These are phyloP conservation scores for Aristolochia contorta DNA, from an alignment of 164 flowering plant genomes.

Conservation along the genomic window DNA sequence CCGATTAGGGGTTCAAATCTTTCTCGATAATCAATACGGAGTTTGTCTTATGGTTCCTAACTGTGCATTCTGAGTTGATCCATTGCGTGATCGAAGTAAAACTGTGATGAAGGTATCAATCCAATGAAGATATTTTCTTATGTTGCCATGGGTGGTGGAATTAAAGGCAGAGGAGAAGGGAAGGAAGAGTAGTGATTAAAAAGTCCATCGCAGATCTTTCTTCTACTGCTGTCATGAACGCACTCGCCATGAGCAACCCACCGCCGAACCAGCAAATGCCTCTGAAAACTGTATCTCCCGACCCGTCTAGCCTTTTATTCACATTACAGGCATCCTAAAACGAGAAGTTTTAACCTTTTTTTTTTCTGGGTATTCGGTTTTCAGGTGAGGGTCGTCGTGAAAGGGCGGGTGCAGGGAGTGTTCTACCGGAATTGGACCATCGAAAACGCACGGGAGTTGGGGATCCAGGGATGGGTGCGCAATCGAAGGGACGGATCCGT, in stretches of 20 bases:
- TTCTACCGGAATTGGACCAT: conserved; percentile 84
- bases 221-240: not conserved
- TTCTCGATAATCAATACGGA: too few relatives aligned
- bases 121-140: too few relatives aligned
- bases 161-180: too few relatives aligned
- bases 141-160: too few relatives aligned
- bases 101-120: too few relatives aligned
- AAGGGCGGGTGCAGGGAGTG: conserved; percentile 87
- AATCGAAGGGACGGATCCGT: conserved; percentile 41
- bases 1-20: too few relatives aligned
- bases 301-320: not conserved
- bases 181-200: too few relatives aligned
- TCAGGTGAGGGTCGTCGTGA: conserved; percentile 64
- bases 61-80: too few relatives aligned
- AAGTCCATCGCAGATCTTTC: too few relatives aligned
- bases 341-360: not conserved
- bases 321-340: not conserved
- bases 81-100: too few relatives aligned
- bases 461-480: conserved; percentile 38
- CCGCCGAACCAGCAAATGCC: not conserved
- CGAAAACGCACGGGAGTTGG: conserved; percentile 63
- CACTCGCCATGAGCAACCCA: not conserved
- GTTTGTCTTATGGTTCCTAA: too few relatives aligned
- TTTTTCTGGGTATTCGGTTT: conserved; percentile 3
- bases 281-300: not conserved